Conservation (phyloP, 2,329 filamentous ascomycete species). For the Incumbomyces delicatus region DNA sequence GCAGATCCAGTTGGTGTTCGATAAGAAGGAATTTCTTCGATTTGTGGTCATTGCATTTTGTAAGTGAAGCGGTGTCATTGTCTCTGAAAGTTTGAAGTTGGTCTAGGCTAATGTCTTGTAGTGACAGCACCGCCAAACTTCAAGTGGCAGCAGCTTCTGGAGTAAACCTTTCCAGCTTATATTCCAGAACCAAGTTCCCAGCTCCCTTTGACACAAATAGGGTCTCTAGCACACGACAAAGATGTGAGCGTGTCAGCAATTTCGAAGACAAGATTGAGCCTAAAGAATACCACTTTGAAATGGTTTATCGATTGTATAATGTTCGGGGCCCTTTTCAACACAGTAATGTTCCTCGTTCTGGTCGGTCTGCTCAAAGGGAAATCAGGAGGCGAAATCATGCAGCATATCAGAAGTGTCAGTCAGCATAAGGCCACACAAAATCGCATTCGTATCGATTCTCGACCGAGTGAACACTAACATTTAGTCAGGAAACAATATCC, state of each 20-base stretch:
- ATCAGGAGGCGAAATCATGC: constrained; percentile 23
- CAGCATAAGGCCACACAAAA: too few species aligned
- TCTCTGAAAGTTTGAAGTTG: too few species aligned
- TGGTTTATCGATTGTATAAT: constrained; percentile 48
- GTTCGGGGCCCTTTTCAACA: constrained; percentile 48
- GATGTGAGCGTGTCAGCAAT: constrained; percentile 14
- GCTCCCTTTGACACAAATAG: constrained; percentile 3
- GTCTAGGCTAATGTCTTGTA: too few species aligned
- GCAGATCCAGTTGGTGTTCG: constrained; percentile 37
- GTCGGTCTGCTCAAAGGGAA: constrained; percentile 41
- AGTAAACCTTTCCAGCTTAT: constrained; percentile 43
- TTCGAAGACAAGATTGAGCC: constrained; percentile 17
- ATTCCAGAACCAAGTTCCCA: constrained; percentile 13
- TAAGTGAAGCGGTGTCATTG: too few species aligned
- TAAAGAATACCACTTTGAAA: constrained; percentile 35
- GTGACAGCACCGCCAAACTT: constrained; percentile 49
- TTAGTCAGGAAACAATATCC: constrained; percentile 15
- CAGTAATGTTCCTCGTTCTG: constrained; percentile 46
- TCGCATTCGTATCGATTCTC: too few species aligned
- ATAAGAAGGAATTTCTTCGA: constrained; percentile 41
- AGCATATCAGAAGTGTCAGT: constrained; percentile 26
- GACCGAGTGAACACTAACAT: neutral
- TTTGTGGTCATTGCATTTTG: constrained; percentile 44
- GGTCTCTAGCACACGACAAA: constrained; percentile 9
- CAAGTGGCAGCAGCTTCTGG: constrained; percentile 48